Percentiles rank a stretch among this genome's conserved stretches.
These are phyloP conservation scores for Stagonosporopsis rhizophila DNA, from an alignment of 2,329 filamentous ascomycete genomes.

Conservation along the genomic window DNA sequence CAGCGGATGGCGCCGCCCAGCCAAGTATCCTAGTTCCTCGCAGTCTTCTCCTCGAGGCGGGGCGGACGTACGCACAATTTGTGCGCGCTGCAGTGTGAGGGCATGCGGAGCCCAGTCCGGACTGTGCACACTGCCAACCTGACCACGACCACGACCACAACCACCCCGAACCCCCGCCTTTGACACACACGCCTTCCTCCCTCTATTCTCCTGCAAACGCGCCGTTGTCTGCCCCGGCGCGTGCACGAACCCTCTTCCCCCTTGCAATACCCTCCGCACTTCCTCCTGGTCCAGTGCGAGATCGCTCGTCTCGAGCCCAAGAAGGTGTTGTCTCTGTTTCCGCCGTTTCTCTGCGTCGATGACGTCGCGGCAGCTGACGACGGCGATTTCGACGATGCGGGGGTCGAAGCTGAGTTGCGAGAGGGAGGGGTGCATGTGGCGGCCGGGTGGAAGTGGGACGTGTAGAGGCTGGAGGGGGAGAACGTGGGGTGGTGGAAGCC, in stretches of 20 bases:
- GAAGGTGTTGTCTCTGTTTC: background rate
- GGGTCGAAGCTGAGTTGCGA: background rate
- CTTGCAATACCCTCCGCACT: background rate
- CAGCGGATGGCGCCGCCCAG: background rate
- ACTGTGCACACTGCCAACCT: too few relatives aligned
- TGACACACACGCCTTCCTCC: too few relatives aligned
- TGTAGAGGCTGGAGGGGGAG: too few relatives aligned
- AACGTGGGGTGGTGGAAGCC: too few relatives aligned
- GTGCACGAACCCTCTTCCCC: background rate
- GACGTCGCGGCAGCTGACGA: background rate
- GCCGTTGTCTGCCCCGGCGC: background rate
- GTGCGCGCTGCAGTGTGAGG: too few relatives aligned
- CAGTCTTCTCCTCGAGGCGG: background rate
- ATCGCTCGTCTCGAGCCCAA: background rate
- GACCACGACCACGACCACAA: too few relatives aligned
- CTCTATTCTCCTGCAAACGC: too few relatives aligned
- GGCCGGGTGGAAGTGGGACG: too few relatives aligned
- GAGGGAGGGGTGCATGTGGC: too few relatives aligned
- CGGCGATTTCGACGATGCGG: background rate
- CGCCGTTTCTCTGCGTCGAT: background rate
- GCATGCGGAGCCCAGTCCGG: too few relatives aligned
- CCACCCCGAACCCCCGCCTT: too few relatives aligned
- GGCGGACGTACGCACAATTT: too few relatives aligned
- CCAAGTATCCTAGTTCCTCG: background rate
- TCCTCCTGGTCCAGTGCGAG: background rate